A percentile compares a stretch with the other conserved stretches of the same genome.
Conservation (phyloP, 306 rosid species). For the Lotus japonicus region DNA sequence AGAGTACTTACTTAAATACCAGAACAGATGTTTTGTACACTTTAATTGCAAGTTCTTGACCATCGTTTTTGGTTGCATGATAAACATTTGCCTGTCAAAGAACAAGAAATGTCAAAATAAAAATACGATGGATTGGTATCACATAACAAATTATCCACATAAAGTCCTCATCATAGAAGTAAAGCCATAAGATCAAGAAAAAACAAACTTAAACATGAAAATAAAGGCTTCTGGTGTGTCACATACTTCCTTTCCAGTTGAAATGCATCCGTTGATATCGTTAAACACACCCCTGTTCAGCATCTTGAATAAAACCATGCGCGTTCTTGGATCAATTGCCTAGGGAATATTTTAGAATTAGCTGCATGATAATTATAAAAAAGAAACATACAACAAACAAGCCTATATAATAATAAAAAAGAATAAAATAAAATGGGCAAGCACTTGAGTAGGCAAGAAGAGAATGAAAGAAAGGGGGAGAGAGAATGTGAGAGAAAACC, state of each 20-base stretch:
- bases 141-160: conserved; percentile 3
- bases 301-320: conserved; percentile 88
- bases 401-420: not conserved
- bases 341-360: conserved; percentile 26
- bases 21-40: conserved; percentile 83
- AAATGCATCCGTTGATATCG: conserved; percentile 92
- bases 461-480: not conserved
- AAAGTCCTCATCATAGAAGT: not conserved
- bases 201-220: not conserved
- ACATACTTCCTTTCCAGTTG: conserved; percentile 90
- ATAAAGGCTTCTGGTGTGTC: not conserved
- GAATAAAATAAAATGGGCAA: not conserved
- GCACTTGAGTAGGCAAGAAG: not conserved
- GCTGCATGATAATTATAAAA: conserved; percentile 7
- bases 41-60: conserved; percentile 81
- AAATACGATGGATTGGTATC: not conserved
- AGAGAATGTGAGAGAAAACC: not conserved
- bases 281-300: conserved; percentile 74
- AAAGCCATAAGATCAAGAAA: not conserved
- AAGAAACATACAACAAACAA: not conserved
- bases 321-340: conserved; percentile 97
- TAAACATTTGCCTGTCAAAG: conserved; percentile 82
- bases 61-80: conserved; percentile 83
- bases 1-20: conserved; percentile 66
- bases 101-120: not conserved